phyloP scores from a whole-genome alignment of 2,329 filamentous ascomycete genomes.

The Ampelomyces quisqualis region DNA sequence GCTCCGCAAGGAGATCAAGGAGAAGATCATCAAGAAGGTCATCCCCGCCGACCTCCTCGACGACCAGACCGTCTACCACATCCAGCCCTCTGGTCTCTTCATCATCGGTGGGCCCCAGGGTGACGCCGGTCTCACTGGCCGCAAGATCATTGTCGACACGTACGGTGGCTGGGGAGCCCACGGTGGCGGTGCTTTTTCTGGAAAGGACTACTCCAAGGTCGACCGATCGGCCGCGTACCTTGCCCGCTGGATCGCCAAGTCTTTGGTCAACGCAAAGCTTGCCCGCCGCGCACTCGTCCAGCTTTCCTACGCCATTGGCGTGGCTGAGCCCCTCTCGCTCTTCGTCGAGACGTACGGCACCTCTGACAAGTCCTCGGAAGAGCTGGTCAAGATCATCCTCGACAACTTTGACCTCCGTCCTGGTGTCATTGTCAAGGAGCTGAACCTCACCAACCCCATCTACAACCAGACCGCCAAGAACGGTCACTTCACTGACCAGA shows the following conservation, averaged over 20 bases:
- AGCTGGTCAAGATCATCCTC: constrained; percentile 92
- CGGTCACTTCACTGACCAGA: constrained; percentile 99
- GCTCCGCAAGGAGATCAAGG: constrained; percentile 89
- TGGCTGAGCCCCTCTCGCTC: constrained; percentile 95
- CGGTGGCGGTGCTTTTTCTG: constrained; percentile 99
- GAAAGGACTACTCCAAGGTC: constrained; percentile 99
- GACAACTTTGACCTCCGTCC: constrained; percentile 97
- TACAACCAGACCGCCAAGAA: constrained; percentile 99
- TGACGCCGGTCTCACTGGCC: constrained; percentile 96
- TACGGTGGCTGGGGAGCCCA: constrained; percentile 99
- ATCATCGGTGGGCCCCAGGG: constrained; percentile 99
- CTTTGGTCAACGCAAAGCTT: constrained; percentile 83
- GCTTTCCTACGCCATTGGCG: constrained; percentile 98
- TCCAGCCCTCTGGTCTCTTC: constrained; percentile 97
- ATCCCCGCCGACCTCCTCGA: constrained; percentile 92
- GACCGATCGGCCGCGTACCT: constrained; percentile 98
- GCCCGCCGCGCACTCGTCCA: constrained; percentile 93
- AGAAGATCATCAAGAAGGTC: constrained; percentile 95
- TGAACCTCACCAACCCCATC: constrained; percentile 92
- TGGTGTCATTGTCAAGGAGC: constrained; percentile 97
- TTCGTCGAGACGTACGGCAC: constrained; percentile 98
- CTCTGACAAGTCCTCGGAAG: constrained; percentile 80
- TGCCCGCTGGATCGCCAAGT: constrained; percentile 98
- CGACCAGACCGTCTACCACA: constrained; percentile 94
- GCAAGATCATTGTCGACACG: constrained; percentile 99